Conservation (phyloP, 1,139 yeast genomes). For the Geotrichum phurueaensis region DNA sequence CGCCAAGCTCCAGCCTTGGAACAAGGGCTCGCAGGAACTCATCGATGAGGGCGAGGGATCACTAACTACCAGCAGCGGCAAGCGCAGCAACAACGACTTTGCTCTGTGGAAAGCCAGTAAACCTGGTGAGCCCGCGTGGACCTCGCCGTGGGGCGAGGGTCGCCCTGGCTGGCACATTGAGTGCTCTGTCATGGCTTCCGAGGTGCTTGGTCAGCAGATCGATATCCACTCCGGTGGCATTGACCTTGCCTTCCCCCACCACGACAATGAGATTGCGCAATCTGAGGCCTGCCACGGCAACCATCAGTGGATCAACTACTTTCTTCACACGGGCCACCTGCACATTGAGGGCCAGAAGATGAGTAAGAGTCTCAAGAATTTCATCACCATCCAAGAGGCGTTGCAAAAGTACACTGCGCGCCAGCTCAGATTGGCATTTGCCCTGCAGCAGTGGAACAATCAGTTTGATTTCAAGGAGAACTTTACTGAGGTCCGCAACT, state of each 20-base stretch:
- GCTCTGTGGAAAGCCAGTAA: constrained; percentile 96
- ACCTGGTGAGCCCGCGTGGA: constrained; percentile 97
- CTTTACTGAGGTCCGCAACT: constrained; percentile 65
- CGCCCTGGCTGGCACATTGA: constrained; percentile 99
- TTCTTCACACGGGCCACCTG: constrained; percentile 92
- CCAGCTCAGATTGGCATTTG: constrained; percentile 85
- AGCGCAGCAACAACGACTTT: constrained; percentile 76
- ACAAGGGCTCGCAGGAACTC: constrained; percentile 78
- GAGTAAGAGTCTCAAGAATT: constrained; percentile 92
- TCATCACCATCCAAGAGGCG: constrained; percentile 91
- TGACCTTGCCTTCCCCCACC: constrained; percentile 98
- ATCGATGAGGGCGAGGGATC: constrained; percentile 97
- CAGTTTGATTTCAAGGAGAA: constrained; percentile 86
- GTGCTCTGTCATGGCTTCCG: constrained; percentile 98
- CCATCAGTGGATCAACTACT: constrained; percentile 93
- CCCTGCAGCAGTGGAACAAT: constrained; percentile 85
- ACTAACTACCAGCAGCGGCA: constrained; percentile 49
- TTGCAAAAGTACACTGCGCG: constrained; percentile 62
- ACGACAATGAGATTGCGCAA: constrained; percentile 96
- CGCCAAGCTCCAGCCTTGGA: constrained; percentile 98
- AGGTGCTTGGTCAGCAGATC: constrained; percentile 71
- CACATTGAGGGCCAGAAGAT: constrained; percentile 98
- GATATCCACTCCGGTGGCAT: constrained; percentile 97
- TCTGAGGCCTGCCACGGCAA: constrained; percentile 88
- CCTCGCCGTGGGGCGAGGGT: constrained; percentile 93